Evolutionary conservation across 2,329 filamentous ascomycete genomes (phyloP).

Genomic region (Fusarium sp.): DNA sequence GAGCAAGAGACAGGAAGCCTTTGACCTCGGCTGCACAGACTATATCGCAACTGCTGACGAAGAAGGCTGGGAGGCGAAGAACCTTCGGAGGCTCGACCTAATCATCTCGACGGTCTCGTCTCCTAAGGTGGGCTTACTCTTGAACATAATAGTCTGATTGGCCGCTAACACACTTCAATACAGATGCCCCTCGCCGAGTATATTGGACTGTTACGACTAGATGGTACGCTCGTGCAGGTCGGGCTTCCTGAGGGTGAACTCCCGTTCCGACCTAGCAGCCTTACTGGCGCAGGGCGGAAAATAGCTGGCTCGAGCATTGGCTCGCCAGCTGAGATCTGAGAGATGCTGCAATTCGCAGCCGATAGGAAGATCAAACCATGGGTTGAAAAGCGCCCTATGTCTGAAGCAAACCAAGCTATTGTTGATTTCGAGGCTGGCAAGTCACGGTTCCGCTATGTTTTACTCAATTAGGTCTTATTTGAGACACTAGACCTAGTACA

Average conservation of each 20-base stretch:
- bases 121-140: constrained; percentile 42
- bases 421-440: constrained; percentile 66
- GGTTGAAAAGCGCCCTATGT: constrained; percentile 65
- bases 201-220: constrained; percentile 54
- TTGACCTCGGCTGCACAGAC: constrained; percentile 65
- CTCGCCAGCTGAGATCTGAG: constrained; percentile 64
- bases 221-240: constrained; percentile 70
- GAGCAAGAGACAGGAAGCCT: constrained; percentile 65
- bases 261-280: constrained; percentile 2
- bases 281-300: not conserved
- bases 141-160: not conserved
- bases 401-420: constrained; percentile 64
- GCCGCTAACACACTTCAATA: not conserved
- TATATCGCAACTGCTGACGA: constrained; percentile 67
- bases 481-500: too few relatives aligned
- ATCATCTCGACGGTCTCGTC: constrained; percentile 77
- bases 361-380: constrained; percentile 66
- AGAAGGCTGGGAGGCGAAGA: constrained; percentile 61
- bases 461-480: constrained; percentile 45
- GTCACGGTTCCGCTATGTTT: constrained; percentile 59
- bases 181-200: constrained; percentile 39
- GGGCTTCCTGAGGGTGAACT: constrained; percentile 60
- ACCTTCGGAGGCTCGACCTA: constrained; percentile 72
- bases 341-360: constrained; percentile 68
- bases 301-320: constrained; percentile 56